phyloP scores from a whole-genome alignment of 768 basidiomycete species.

The Lactarius trivialis region DNA sequence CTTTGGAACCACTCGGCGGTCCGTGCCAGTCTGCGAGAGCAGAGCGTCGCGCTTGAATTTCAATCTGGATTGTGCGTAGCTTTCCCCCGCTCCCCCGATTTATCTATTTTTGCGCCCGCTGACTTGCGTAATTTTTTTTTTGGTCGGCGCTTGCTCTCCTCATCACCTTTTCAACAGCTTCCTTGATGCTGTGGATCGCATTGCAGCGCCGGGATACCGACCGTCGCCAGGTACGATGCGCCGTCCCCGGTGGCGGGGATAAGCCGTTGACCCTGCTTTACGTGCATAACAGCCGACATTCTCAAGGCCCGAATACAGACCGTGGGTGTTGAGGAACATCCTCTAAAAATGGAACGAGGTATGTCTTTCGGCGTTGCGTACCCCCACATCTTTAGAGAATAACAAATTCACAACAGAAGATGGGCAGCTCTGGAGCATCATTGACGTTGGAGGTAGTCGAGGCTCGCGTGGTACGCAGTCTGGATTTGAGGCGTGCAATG shows the following conservation, averaged over 20 bases:
- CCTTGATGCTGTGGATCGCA: conserved; percentile 46
- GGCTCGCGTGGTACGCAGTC: conserved; percentile 44
- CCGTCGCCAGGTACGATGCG: conserved; percentile 43
- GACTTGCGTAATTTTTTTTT: neutral
- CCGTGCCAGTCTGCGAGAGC: conserved; percentile 36
- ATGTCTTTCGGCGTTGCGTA: conserved; percentile 16
- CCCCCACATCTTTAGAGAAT: neutral
- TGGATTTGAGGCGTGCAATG: neutral
- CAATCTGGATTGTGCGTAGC: conserved; percentile 55
- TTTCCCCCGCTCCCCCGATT: neutral
- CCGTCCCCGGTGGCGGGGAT: neutral
- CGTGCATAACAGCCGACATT: conserved; percentile 44
- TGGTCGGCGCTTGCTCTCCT: neutral
- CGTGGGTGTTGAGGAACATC: conserved; percentile 58
- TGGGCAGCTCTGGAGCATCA: conserved; percentile 52
- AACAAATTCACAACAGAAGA: conserved; percentile 20
- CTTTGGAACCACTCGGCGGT: conserved; percentile 48
- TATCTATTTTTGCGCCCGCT: neutral
- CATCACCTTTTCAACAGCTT: conserved; percentile 38
- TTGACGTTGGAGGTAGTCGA: conserved; percentile 59
- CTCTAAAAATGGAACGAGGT: conserved; percentile 44
- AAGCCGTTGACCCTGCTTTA: neutral
- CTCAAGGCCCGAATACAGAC: conserved; percentile 59
- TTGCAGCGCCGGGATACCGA: conserved; percentile 44
- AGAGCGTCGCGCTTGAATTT: conserved; percentile 45